phyloP scores from a whole-genome alignment of 306 rosid genomes.

The Cotoneaster glaucophyllus region DNA sequence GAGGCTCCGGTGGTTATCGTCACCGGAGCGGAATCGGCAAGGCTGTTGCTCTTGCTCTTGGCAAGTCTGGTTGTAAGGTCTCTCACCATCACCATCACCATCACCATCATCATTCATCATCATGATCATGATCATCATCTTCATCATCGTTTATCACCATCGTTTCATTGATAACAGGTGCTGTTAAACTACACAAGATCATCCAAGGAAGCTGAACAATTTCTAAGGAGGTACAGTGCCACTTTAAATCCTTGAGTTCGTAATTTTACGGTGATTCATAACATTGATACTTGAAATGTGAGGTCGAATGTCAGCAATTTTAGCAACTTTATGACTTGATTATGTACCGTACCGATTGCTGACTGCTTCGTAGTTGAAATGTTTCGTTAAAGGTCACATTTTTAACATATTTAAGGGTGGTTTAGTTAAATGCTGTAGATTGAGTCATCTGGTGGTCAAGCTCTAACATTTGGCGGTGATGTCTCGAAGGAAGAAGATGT shows the following conservation, averaged over 20 bases:
- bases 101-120: background rate
- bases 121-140: background rate
- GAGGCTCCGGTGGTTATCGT: conserved; percentile 86
- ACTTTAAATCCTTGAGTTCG: too few species aligned
- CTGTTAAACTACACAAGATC: conserved; percentile 89
- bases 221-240: conserved; percentile 61
- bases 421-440: conserved; percentile 32
- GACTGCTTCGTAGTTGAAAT: background rate
- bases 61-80: conserved; percentile 98
- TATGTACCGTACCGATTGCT: background rate
- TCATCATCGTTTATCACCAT: background rate
- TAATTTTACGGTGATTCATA: too few species aligned
- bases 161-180: conserved; percentile 41
- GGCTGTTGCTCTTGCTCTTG: conserved; percentile 74
- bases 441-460: conserved; percentile 82
- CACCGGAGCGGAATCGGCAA: conserved; percentile 94
- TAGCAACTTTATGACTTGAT: background rate
- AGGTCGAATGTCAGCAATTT: background rate
- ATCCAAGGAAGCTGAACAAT: conserved; percentile 83
- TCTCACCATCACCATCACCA: conserved; percentile 7
- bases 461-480: conserved; percentile 78
- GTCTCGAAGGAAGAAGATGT: conserved; percentile 83
- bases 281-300: too few species aligned
- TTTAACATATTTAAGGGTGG: background rate
- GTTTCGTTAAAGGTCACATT: background rate